phyloP scores from a whole-genome alignment of 257 asterid species.

The Solanum clarkiae region DNA sequence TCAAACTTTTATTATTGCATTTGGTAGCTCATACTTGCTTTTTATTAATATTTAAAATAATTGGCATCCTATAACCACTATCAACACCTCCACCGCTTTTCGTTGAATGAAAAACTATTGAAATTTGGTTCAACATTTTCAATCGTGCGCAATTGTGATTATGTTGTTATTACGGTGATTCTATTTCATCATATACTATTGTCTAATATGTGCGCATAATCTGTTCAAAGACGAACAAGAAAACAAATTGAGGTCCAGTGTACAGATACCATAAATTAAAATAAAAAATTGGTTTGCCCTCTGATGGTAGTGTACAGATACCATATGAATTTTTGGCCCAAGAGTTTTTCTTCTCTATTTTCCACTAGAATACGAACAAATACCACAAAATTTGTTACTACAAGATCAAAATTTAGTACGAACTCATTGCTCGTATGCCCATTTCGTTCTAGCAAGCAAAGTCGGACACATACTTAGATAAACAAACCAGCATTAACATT shows the following conservation, averaged over 20 bases:
- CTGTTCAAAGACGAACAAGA: too few relatives aligned
- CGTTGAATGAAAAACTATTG: too few relatives aligned
- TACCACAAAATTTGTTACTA: neutral
- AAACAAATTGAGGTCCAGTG: neutral
- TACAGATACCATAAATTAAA: neutral
- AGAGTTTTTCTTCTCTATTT: neutral
- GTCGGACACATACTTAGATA: neutral
- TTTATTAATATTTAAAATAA: neutral
- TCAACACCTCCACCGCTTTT: neutral
- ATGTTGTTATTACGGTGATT: too few relatives aligned
- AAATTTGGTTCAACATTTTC: too few relatives aligned
- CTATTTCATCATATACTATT: too few relatives aligned
- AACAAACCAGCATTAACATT: neutral
- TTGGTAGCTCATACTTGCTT: neutral
- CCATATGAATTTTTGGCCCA: neutral
- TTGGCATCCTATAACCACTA: neutral
- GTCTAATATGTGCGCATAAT: too few relatives aligned
- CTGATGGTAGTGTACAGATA: neutral
- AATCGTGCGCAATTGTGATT: too few relatives aligned
- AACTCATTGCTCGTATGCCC: neutral
- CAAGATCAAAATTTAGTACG: too few relatives aligned
- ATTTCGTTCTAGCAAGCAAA: neutral
- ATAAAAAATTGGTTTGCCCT: neutral
- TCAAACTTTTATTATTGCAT: neutral
- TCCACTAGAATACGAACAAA: neutral